Evolutionary conservation across 2,329 filamentous ascomycete genomes (phyloP).

Genomic region (Arthrobotrys pseudoclavata): DNA sequence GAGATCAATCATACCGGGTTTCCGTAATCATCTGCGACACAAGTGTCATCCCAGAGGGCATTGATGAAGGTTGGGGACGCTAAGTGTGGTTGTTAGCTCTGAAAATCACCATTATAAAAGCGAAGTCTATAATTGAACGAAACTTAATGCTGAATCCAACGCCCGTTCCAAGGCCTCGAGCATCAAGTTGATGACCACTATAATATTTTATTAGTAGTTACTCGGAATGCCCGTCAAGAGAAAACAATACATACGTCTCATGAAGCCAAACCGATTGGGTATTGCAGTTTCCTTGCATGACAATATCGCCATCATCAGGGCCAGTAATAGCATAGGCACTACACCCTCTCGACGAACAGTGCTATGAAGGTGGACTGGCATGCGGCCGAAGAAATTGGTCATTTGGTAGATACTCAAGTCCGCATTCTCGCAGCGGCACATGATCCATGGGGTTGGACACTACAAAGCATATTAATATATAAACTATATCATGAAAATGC

Average conservation of each 20-base stretch:
- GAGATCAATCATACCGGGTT: conserved; percentile 29
- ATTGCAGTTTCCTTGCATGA: conserved; percentile 49
- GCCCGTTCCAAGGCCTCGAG: conserved; percentile 34
- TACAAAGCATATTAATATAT: background rate
- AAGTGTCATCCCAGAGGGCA: conserved; percentile 40
- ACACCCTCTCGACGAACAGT: conserved; percentile 41
- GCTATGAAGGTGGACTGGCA: conserved; percentile 50
- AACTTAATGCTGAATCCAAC: conserved; percentile 44
- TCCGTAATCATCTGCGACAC: conserved; percentile 46
- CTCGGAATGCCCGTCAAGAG: background rate
- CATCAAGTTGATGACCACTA: conserved; percentile 50
- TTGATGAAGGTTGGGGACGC: conserved; percentile 28
- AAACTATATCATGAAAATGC: too few species aligned
- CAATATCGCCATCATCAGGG: conserved; percentile 50
- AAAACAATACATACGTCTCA: conserved; percentile 31
- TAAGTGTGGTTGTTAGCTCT: background rate
- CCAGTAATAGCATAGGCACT: conserved; percentile 51
- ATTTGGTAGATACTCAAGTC: conserved; percentile 51
- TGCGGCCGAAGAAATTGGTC: conserved; percentile 48
- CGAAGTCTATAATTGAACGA: background rate
- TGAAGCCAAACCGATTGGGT: conserved; percentile 47
- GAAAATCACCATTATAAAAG: background rate
- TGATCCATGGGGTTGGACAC: conserved; percentile 40
- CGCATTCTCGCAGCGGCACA: conserved; percentile 51
- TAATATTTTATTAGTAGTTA: background rate